A percentile compares a stretch with the other conserved stretches of the same genome.
Conservation (phyloP, 192 early-diverging fungal species). For the Podila epicladia region DNA sequence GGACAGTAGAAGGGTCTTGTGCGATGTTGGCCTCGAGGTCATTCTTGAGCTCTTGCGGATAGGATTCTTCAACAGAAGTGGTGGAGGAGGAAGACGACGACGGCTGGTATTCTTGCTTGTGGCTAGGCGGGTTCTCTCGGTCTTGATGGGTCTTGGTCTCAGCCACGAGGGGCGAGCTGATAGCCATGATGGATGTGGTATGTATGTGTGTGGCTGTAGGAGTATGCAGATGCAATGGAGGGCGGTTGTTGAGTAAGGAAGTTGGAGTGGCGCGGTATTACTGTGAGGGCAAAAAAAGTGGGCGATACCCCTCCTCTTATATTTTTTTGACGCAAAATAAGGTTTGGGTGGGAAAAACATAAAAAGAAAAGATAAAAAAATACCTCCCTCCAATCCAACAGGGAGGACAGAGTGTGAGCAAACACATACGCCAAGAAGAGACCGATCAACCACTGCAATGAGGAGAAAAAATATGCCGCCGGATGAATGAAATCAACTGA, state of each 20-base stretch:
- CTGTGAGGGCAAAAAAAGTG: neutral
- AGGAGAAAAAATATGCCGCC: no score
- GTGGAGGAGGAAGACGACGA: neutral
- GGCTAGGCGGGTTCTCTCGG: no score
- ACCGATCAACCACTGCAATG: neutral
- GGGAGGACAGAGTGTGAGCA: neutral
- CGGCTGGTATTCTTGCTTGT: no score
- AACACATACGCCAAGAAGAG: neutral
- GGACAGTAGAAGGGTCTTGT: neutral
- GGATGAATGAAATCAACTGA: no score
- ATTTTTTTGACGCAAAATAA: neutral
- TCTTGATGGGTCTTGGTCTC: no score
- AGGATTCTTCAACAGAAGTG: neutral
- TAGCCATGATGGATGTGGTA: no score
- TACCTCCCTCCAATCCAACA: no score
- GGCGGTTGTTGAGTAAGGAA: neutral
- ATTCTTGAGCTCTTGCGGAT: neutral
- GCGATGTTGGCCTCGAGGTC: neutral
- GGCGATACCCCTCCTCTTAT: conserved; percentile 2
- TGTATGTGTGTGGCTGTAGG: neutral
- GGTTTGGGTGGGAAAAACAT: neutral
- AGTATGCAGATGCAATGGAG: neutral
- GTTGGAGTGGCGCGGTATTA: neutral
- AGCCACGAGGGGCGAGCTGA: no score
- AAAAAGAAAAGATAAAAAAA: neutral